Conservation (phyloP, 768 basidiomycete species). For the Mycena belliarum region DNA sequence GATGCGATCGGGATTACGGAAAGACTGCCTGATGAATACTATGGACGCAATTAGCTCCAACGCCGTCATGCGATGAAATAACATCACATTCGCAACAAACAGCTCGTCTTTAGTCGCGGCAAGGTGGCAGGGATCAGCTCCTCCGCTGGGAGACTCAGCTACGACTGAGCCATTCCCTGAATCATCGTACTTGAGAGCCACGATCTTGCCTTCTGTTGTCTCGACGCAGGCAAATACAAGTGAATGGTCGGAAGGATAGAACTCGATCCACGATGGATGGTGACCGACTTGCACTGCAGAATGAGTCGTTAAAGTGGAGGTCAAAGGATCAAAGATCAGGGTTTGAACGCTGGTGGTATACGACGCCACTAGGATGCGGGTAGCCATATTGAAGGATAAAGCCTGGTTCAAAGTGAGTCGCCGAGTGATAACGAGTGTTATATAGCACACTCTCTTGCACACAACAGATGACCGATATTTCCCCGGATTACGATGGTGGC, state of each 20-base stretch:
- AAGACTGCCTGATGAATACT: constrained; percentile 74
- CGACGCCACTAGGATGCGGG: constrained; percentile 63
- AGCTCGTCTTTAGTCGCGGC: constrained; percentile 58
- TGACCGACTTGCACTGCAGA: constrained; percentile 53
- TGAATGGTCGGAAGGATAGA: constrained; percentile 54
- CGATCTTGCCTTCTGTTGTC: constrained; percentile 62
- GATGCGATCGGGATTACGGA: constrained; percentile 56
- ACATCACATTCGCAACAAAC: constrained; percentile 65
- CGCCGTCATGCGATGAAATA: constrained; percentile 4
- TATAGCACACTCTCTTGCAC: neutral
- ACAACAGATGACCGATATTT: constrained; percentile 5
- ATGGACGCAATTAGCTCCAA: neutral
- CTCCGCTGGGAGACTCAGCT: constrained; percentile 52
- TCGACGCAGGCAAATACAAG: constrained; percentile 70
- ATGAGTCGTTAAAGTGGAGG: constrained; percentile 43
- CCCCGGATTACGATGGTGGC: constrained; percentile 1
- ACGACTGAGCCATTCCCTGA: constrained; percentile 55
- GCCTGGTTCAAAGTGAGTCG: neutral
- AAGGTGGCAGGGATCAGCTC: constrained; percentile 65
- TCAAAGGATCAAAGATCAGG: constrained; percentile 56
- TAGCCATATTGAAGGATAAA: constrained; percentile 31
- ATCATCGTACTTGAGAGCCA: constrained; percentile 59
- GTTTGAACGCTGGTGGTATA: constrained; percentile 65
- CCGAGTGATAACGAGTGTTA: neutral
- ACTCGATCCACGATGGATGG: constrained; percentile 78